Evolutionary conservation across 208 protist genomes (phyloP), one percentile per base, ranked within the genome.

Genomic region (Acanthamoeba royreba): DNA sequence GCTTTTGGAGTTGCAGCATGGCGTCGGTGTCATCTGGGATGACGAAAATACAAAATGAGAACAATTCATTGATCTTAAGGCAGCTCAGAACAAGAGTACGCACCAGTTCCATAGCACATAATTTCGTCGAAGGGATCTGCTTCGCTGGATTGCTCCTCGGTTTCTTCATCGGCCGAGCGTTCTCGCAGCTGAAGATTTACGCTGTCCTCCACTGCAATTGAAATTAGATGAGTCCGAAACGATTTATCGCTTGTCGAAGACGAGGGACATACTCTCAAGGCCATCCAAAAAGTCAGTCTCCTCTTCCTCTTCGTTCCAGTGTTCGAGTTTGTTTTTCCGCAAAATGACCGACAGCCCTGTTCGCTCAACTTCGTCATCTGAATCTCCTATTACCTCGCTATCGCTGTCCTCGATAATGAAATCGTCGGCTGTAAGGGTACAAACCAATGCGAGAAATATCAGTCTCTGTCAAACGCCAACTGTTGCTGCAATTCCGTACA

Each of bases 51-150:
- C 11, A 69, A 46, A 5, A 90, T 28, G 52, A 17, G 52, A 28
- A 17, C 17, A 61, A 61, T 25, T 61, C 52, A 22, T 61, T 61
- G 52, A 17, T 61, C 19, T 25, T 61, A 83, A 83, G 22, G 15
- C 38, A 86, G 28, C 11, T 19, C 45, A 5, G 55, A 61, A 19
- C 0, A 40, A 61, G 79, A 83, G n/a, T 25, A 53, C 7, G 4
- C 66, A 90, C 83, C 83, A 4, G 83, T 90, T 45, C 83, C 55
- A 69, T 90, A 90, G 83, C 55, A 61, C 52, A 90, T 90, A 42
- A 90, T 90, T 43, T 90, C 49, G 15, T 90, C 83, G 45, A 90
- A 90, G 40, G 49, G 49, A 46, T 90, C 83, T 5, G 33, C 83
- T 38, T 90, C 83, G 2, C 33, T 33, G 4, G 31, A 43, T 31